A percentile compares a stretch with the other conserved stretches of the same genome.
Conservation (phyloP, 2,329 filamentous ascomycete genomes). For the Plectosphaerella plurivora region DNA sequence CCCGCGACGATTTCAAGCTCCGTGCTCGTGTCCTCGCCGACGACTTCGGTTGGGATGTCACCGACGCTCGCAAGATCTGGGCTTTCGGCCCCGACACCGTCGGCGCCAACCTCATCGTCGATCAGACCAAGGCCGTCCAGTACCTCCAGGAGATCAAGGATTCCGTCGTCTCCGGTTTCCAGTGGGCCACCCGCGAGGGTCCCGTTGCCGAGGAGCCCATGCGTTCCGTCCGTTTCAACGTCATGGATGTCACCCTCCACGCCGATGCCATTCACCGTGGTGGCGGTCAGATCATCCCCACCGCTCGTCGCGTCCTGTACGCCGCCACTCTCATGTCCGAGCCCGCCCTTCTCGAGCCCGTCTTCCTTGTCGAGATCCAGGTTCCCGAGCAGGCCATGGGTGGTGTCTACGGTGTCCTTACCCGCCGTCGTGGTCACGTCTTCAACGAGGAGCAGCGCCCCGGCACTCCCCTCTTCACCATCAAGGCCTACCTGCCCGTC, state of each 20-base stretch:
- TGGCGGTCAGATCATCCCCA: constrained; percentile 98
- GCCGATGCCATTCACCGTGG: constrained; percentile 99
- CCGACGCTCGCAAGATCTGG: constrained; percentile 99
- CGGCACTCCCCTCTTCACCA: constrained; percentile 98
- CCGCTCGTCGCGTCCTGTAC: constrained; percentile 95
- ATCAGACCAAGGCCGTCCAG: constrained; percentile 99
- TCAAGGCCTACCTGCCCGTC: constrained; percentile 96
- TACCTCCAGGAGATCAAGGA: constrained; percentile 99
- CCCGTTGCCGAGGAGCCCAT: constrained; percentile 97
- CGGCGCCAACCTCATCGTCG: constrained; percentile 96
- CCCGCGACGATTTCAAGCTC: constrained; percentile 98
- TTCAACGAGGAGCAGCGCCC: constrained; percentile 97
- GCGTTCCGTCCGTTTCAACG: constrained; percentile 96
- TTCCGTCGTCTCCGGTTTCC: constrained; percentile 98
- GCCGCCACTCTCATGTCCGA: constrained; percentile 87
- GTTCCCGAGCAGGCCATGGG: constrained; percentile 98
- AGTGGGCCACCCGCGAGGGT: constrained; percentile 98
- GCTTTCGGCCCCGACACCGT: constrained; percentile 97
- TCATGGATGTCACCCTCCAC: constrained; percentile 98
- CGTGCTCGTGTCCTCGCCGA: constrained; percentile 95
- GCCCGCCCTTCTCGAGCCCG: constrained; percentile 88
- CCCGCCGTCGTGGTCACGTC: constrained; percentile 96
- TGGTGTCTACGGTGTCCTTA: constrained; percentile 99
- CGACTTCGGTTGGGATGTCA: constrained; percentile 98
- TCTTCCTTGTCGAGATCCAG: constrained; percentile 99